Evolutionary conservation across 306 rosid species (phyloP).

Genomic region (Inga leiocalycina): DNA sequence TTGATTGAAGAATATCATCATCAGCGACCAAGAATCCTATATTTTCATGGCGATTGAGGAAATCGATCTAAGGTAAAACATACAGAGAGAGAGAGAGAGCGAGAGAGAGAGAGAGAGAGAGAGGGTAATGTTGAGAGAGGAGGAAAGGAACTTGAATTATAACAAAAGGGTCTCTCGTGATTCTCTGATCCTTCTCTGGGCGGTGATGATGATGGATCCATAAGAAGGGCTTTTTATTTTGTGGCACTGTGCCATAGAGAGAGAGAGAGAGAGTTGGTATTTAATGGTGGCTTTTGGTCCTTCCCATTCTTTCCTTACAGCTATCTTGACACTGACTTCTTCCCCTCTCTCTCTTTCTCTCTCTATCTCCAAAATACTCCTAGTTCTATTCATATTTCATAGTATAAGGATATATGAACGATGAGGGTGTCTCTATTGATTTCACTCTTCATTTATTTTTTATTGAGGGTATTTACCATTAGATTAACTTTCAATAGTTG

Average conservation of each 20-base stretch:
- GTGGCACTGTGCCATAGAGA: slow-evolving; percentile 39
- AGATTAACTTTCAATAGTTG: no score
- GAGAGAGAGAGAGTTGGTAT: slow-evolving; percentile 33
- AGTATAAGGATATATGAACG: no score
- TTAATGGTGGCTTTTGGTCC: slow-evolving; percentile 57
- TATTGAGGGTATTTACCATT: no score
- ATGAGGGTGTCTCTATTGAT: no score
- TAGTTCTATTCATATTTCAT: no score
- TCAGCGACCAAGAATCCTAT: background rate
- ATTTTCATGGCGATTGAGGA: slow-evolving; percentile 12
- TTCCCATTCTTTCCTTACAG: slow-evolving; percentile 43
- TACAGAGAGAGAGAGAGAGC: background rate
- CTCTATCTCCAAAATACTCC: background rate
- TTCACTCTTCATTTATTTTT: no score
- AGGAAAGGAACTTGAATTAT: background rate
- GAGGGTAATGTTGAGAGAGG: no score
- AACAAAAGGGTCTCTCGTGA: slow-evolving; percentile 28
- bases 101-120: background rate
- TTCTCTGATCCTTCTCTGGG: background rate
- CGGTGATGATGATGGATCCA: slow-evolving; percentile 29
- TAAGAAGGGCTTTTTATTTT: slow-evolving; percentile 21
- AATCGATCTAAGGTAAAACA: slow-evolving; percentile 9
- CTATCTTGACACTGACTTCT: slow-evolving; percentile 66
- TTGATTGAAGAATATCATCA: background rate
- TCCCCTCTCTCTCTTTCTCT: background rate